Evolutionary conservation across 768 basidiomycete species (phyloP), one percentile per base, ranked within the genome.

Genomic region (Paxillus rubicundulus): DNA sequence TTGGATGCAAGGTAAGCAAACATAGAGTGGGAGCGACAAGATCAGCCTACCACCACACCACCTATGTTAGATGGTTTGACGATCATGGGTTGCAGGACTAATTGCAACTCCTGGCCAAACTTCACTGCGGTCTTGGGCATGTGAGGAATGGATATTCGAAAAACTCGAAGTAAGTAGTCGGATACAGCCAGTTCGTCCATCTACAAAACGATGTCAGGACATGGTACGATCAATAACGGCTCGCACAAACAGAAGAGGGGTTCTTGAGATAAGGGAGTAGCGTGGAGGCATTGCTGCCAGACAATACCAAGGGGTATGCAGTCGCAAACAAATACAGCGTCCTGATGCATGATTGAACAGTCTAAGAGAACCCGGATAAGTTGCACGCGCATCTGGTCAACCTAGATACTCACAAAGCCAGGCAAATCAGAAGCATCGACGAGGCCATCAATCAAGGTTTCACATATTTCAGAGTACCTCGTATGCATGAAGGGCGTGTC

Each of bases 221-320:
- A 40, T 9, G 28, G 9, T 42, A 3, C 50, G 54, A 39, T 30
- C 5, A 48, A 14, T 33, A 47, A 18, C 18, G 28, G 21, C 21
- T 27, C n/a, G 1, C 45, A 69, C 82, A 61, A 65, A 95, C 92
- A 14, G 85, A 84, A 5, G 80, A 79, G 0, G 89, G 83, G 56
- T 85, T 88, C 67, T 92, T 93, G 45, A 99, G 76, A 66, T 98
- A 98, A 0, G 94, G 93, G 3, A 98, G 75, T 4, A 99, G 75
- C 0, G 88, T 89, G 2, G 85, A 85, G 0, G 94, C 97, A 55
- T 91, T 88, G 1, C 81, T 75, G 4, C 86, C 85, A 21, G 92
- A 88, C n/a, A 99, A 77, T 27, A 96, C 78, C 4, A 84, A 79
- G 0, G 95, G 91, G 67, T 93, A 85, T 0, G 93, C 90, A 2